Evolutionary conservation across 805 yeast genomes (phyloP), one percentile per base, ranked within the genome.

Genomic region (Ogataea corticis): DNA sequence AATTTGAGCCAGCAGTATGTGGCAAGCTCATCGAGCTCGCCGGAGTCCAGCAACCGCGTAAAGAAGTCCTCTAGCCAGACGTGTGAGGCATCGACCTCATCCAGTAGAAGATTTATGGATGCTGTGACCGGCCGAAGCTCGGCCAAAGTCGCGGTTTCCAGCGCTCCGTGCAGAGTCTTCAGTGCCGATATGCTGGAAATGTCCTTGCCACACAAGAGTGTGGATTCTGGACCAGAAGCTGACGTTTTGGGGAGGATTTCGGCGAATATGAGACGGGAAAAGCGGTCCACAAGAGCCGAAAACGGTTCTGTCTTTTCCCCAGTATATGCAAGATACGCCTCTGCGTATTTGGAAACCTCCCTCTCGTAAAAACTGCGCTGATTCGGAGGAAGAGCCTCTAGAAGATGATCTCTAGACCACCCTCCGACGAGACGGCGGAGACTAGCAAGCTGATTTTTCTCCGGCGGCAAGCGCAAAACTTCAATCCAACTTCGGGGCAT

Each of bases 1-100:
- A 48, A n/a, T 23, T 25, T 28, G 10, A 54, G 30, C 41, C 45
- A 46, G 30, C 44, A 48, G 37, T 38, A 33, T 1, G 49, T 44
- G 18, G 52, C 57, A 3, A 46, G 25, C 30, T 51, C 51, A 3
- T 54, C 45, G 25, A 55, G 33, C 15, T 35, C 37, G 11, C 27
- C 29, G 14, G 25, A 12, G 5, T 27, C 17, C 1, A 42, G 28
- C 38, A 46, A 33, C 13, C 48, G 46, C 3, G 38, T 27, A 35
- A 49, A 55, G 2, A 49, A 33, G 2, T 38, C 17, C 4, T 40
- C 41, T 13, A 54, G 33, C 54, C 52, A 45, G n/a, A 5, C 19
- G 25, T 23, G 32, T 10, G 39, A 36, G 7, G 17, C 32, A 16
- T 13, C 6, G 18, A 11, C 14, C 15, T 38, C n/a, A 37, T 33